Base-by-base conservation (phyloP, 495 filamentous ascomycete genomes). In the Eremomyces bilateralis region DNA sequence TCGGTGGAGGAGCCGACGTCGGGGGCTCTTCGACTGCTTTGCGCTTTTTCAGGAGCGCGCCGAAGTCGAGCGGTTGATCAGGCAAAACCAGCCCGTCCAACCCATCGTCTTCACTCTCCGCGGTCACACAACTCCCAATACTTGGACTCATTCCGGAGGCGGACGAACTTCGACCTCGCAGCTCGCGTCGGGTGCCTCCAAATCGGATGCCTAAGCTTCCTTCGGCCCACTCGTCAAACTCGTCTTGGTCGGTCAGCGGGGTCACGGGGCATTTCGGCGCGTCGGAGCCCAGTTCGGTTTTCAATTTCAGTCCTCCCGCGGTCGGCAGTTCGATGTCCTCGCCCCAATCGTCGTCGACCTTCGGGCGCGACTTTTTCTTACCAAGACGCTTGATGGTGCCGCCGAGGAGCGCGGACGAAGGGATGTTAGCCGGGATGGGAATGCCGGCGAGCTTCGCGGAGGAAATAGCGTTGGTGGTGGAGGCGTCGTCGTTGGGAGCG, bases 331-430 rank as follows among this genome's bases (percentile, higher is more conserved):
- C 82, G 33, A 97, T 57, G 48, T 95, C 88, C 39, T 91, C 80
- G 31, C 69, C 75, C 78, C 84, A 94, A 53, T 92, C 85, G 51
- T 94, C 88, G 39, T 79, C 71, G 16, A 69, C 59, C 52, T 76
- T 79, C 48, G 71, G 76, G 29, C 72, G 64, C 20, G 50, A 51
- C 43, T 80, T 88, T 46, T 73, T 73, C 43, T 72, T 77, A 30
- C 82, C 82, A 4, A 97, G 61, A 48, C 82, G 63, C 59, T 92
- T 93, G 50, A 97, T 97, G 8, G 82, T 83, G 31, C 88, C 88
- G 29, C 85, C 88, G 43, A 91, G 64, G 28, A 97, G 63, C 32
- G 88, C 88, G n/a, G 85, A 91, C 16, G 76, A 68, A n/a, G 88
- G 82, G 11, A 95, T 73, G 49, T 85, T 82, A 18, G 65, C 58